These are phyloP conservation scores for Stemphylium beticola DNA, from an alignment of 2,329 filamentous ascomycete species.

Conservation along the genomic window DNA sequence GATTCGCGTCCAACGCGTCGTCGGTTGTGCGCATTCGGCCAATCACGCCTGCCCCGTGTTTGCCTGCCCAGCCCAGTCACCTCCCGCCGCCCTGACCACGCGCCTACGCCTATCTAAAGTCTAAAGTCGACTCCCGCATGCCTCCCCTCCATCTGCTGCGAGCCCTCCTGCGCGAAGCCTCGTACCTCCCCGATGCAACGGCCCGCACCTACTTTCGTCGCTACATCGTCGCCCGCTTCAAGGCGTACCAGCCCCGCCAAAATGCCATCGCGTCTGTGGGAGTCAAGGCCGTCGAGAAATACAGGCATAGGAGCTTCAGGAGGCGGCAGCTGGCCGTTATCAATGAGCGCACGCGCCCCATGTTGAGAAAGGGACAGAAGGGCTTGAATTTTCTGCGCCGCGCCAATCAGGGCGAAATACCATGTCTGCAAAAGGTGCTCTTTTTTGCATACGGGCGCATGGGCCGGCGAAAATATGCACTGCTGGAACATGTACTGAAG, in stretches of 20 bases:
- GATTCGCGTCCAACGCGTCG: slow-evolving; percentile 32
- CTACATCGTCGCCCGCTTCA: slow-evolving; percentile 58
- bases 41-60: slow-evolving; percentile 22
- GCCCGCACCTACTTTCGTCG: slow-evolving; percentile 58
- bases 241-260: slow-evolving; percentile 48
- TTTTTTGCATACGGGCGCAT: slow-evolving; percentile 63
- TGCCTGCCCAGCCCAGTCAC: background rate
- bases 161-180: slow-evolving; percentile 63
- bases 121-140: slow-evolving; percentile 21
- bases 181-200: slow-evolving; percentile 65
- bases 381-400: slow-evolving; percentile 55
- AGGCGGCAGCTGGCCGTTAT: slow-evolving; percentile 30
- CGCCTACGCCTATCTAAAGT: slow-evolving; percentile 17
- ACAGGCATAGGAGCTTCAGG: slow-evolving; percentile 28
- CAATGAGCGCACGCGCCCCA: slow-evolving; percentile 24
- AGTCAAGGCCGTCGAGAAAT: slow-evolving; percentile 24
- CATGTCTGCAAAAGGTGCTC: slow-evolving; percentile 60
- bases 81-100: slow-evolving; percentile 15
- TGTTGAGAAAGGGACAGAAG: slow-evolving; percentile 38
- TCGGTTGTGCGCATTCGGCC: slow-evolving; percentile 24
- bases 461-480: slow-evolving; percentile 58
- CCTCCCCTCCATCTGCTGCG: slow-evolving; percentile 58
- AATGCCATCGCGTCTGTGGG: slow-evolving; percentile 26
- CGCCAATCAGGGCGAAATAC: slow-evolving; percentile 63
- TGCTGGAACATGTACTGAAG: slow-evolving; percentile 43